These are phyloP conservation scores for Przewalskia tangutica DNA, from an alignment of 257 asterid species.

Conservation along the genomic window DNA sequence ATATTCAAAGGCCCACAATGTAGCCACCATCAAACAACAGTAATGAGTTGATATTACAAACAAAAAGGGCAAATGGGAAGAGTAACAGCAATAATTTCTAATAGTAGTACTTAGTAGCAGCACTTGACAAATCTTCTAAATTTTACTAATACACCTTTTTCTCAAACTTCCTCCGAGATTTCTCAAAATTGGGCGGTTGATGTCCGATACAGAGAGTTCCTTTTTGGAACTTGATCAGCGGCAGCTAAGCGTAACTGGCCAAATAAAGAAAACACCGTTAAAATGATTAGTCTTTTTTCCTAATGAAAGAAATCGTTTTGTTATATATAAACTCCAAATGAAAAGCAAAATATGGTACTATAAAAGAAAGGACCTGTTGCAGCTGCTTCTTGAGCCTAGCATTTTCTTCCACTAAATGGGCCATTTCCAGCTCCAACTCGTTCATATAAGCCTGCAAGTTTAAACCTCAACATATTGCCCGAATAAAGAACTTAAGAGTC, in stretches of 20 bases:
- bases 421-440: slow-evolving; percentile 54
- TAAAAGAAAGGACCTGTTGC: slow-evolving; percentile 29
- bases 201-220: slow-evolving; percentile 33
- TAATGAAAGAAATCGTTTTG: neutral
- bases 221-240: slow-evolving; percentile 27
- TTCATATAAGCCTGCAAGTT: slow-evolving; percentile 64
- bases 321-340: too few relatives aligned
- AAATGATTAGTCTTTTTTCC: neutral
- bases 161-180: neutral
- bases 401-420: slow-evolving; percentile 53
- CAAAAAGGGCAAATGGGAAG: neutral
- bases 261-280: neutral
- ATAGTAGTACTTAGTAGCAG: neutral
- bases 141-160: neutral
- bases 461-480: neutral
- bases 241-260: slow-evolving; percentile 38
- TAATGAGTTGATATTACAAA: neutral
- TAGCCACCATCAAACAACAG: neutral
- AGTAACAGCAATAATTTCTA: neutral
- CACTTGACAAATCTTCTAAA: neutral
- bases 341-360: neutral
- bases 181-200: slow-evolving; percentile 54
- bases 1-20: neutral
- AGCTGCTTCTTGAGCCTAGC: slow-evolving; percentile 57
- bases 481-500: neutral